These are phyloP conservation scores for Nepenthes mirabilis DNA, from an alignment of 148 eudicot genomes.

Conservation along the genomic window DNA sequence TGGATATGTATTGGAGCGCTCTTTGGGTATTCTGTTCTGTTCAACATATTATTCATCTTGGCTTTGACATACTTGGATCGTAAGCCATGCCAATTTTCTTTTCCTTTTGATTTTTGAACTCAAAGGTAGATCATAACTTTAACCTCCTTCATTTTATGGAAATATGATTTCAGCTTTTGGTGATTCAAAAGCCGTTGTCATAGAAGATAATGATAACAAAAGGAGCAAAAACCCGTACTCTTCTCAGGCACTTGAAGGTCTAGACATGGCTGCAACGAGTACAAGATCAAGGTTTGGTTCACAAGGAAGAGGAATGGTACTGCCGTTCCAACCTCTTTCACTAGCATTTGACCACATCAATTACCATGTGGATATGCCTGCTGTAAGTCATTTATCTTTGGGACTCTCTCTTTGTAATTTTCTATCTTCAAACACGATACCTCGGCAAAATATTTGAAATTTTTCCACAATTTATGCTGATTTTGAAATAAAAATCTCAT, in stretches of 20 bases:
- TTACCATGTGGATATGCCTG: conserved; percentile 53
- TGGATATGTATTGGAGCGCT: conserved; percentile 65
- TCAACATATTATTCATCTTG: conserved; percentile 45
- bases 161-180: conserved; percentile 34
- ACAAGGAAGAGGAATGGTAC: conserved; percentile 36
- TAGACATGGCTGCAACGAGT: conserved; percentile 9
- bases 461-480: neutral
- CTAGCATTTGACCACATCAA: conserved; percentile 50
- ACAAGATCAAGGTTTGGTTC: conserved; percentile 9
- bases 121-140: neutral
- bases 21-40: conserved; percentile 46
- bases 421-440: too few relatives aligned
- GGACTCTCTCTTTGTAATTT: neutral
- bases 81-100: conserved; percentile 16
- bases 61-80: conserved; percentile 50
- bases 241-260: conserved; percentile 7
- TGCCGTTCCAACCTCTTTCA: conserved; percentile 58
- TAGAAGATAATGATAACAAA: conserved; percentile 22
- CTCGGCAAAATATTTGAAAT: neutral
- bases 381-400: conserved; percentile 26
- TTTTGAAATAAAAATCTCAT: too few relatives aligned
- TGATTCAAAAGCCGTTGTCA: conserved; percentile 27
- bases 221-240: conserved; percentile 9
- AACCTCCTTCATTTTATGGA: neutral
- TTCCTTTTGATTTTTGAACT: conserved; percentile 1